Conservation (phyloP, 1,139 yeast species). For the Debaryomyces psychrophilus region DNA sequence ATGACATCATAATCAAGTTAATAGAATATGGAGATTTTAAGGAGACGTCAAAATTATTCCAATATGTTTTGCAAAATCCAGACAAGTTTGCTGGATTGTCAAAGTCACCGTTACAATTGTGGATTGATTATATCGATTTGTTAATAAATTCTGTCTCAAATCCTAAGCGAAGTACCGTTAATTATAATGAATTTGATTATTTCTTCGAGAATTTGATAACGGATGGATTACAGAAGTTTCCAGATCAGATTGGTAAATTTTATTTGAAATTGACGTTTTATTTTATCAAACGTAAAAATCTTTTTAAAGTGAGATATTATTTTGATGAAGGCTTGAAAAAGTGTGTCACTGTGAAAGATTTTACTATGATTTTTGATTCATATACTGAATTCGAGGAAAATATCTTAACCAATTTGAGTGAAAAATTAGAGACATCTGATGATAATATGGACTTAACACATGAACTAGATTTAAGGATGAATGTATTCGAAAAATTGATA, state of each 20-base stretch:
- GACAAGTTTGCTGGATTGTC: conserved; percentile 18
- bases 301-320: conserved; percentile 48
- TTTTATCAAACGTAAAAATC: conserved; percentile 38
- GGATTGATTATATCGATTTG: conserved; percentile 52
- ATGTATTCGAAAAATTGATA: conserved; percentile 57
- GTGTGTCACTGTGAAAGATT: conserved; percentile 61
- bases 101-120: conserved; percentile 28
- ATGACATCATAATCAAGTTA: conserved; percentile 26
- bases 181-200: conserved; percentile 24
- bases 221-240: conserved; percentile 49
- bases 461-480: conserved; percentile 49
- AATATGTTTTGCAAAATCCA: conserved; percentile 16
- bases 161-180: conserved; percentile 15
- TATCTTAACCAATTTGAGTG: conserved; percentile 40
- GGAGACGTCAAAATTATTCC: conserved; percentile 21
- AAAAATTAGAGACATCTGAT: conserved; percentile 23
- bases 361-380: conserved; percentile 64
- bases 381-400: conserved; percentile 66
- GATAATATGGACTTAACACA: conserved; percentile 22
- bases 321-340: conserved; percentile 51
- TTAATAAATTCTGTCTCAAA: conserved; percentile 26
- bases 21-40: conserved; percentile 27
- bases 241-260: conserved; percentile 62
- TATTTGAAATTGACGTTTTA: conserved; percentile 54
- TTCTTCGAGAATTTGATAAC: conserved; percentile 30